Evolutionary conservation across 306 rosid genomes (phyloP), one percentile per base, ranked within the genome.

Genomic region (Echinosophora koreensis): DNA sequence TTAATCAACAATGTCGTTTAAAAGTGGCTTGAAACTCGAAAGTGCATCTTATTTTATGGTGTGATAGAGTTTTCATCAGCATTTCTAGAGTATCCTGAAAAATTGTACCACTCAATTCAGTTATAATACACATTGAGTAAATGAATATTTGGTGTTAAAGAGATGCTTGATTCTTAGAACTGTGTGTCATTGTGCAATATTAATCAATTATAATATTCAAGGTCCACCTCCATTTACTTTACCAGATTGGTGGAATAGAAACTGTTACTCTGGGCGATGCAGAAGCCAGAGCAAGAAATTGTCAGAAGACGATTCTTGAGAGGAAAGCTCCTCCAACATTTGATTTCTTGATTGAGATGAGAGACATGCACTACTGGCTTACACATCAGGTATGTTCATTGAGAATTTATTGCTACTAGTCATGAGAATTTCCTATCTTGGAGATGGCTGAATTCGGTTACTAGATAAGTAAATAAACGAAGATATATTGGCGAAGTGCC

Each of bases 291-390:
- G 85, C 85, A 50, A 88, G 95, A 84, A 88, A 84, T 61, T 83
- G 80, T 83, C 86, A 74, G 78, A 90, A 90, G 88, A 83, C 84
- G 38, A 69, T 90, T 83, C 92, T 90, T 78, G 92, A 88, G 80
- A 90, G 95, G 81, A 89, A 86, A 88, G 88, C 86, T 61, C 82
- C 87, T 74, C 95, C 95, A 78, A 83, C 92, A 17, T 90, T 90
- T 83, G 87, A 90, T 73, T 90, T 90, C 74, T 66, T 88, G 73
- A 86, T 88, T 77, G 95, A 90, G 89, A 90, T 90, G 95, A 90
- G 95, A 83, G 88, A 88, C 50, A 81, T 89, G 66, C 74, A 90
- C 74, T 86, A 88, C 81, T 90, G 95, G 95, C 80, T 90, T 79
- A 88, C 90, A 15, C 95, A 90, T 84, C 89, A 86, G 84, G 95